phyloP scores from a whole-genome alignment of 352 stramenopile species.

The Elongisporangium prolatum region DNA sequence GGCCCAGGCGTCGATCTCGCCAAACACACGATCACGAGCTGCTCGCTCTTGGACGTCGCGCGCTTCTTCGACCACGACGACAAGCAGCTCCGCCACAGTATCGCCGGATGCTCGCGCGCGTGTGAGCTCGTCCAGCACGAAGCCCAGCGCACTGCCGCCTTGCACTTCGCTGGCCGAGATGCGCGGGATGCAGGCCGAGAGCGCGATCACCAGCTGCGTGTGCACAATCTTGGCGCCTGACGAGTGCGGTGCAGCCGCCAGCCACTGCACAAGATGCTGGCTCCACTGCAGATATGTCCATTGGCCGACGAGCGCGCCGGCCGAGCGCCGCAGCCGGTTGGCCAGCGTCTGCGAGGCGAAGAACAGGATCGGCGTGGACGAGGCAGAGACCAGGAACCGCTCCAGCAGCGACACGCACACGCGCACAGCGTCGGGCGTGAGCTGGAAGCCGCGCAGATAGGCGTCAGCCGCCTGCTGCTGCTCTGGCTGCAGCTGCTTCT shows the following conservation, averaged over 20 bases:
- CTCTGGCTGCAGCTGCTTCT: slow-evolving; percentile 43
- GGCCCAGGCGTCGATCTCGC: slow-evolving; percentile 60
- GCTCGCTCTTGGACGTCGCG: slow-evolving; percentile 42
- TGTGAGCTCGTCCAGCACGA: slow-evolving; percentile 49
- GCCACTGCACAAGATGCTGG: slow-evolving; percentile 51
- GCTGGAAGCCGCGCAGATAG: slow-evolving; percentile 77
- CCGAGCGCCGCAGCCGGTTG: slow-evolving; percentile 63
- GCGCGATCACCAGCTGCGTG: slow-evolving; percentile 67
- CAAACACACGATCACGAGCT: slow-evolving; percentile 42
- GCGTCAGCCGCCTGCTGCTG: slow-evolving; percentile 62
- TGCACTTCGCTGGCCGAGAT: slow-evolving; percentile 40
- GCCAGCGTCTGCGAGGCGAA: slow-evolving; percentile 80
- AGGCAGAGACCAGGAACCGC: slow-evolving; percentile 31
- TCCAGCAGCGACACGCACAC: slow-evolving; percentile 64
- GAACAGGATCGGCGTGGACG: slow-evolving; percentile 54
- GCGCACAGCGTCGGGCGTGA: slow-evolving; percentile 67
- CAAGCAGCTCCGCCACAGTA: slow-evolving; percentile 48
- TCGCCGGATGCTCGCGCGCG: slow-evolving; percentile 22
- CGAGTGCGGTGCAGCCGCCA: slow-evolving; percentile 26
- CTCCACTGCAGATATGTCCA: slow-evolving; percentile 35
- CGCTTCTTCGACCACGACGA: slow-evolving; percentile 70
- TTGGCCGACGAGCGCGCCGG: slow-evolving; percentile 4
- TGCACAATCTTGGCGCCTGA: slow-evolving; percentile 44
- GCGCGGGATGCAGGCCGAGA: slow-evolving; percentile 54
- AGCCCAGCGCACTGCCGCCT: slow-evolving; percentile 25